Evolutionary conservation across 2,329 filamentous ascomycete species (phyloP).

Genomic region (Scedosporium minutisporum): DNA sequence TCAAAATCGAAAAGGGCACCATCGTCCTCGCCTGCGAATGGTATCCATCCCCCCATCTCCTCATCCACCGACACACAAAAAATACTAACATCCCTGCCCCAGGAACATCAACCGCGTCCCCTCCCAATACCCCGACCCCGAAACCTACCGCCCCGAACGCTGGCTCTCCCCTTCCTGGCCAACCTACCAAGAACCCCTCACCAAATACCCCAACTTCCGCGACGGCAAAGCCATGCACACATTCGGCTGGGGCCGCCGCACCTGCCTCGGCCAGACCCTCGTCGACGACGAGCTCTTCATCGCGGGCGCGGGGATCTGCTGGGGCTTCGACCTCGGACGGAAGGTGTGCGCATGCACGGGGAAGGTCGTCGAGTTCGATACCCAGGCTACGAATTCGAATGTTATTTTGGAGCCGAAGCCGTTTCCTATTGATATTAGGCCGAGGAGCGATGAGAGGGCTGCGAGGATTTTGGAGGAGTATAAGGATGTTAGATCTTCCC

Average conservation of each 20-base stretch:
- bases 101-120: slow-evolving; percentile 50
- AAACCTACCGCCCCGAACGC: slow-evolving; percentile 51
- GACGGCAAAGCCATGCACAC: slow-evolving; percentile 49
- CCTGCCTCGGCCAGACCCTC: slow-evolving; percentile 52
- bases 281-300: slow-evolving; percentile 51
- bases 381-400: slow-evolving; percentile 40
- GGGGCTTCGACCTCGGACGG: slow-evolving; percentile 35
- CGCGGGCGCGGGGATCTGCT: slow-evolving; percentile 35
- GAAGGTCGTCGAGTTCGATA: slow-evolving; percentile 31
- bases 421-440: slow-evolving; percentile 35
- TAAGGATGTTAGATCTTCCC: slow-evolving; percentile 19
- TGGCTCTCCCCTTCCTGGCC: slow-evolving; percentile 55
- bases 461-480: slow-evolving; percentile 27
- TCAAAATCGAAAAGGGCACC: slow-evolving; percentile 37
- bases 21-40: slow-evolving; percentile 41
- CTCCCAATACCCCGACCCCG: slow-evolving; percentile 51
- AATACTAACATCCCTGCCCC: background rate
- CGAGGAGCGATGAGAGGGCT: slow-evolving; percentile 28
- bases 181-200: slow-evolving; percentile 55
- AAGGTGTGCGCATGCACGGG: slow-evolving; percentile 33
- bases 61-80: background rate
- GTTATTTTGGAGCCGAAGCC: slow-evolving; percentile 41
- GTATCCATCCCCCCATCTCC: slow-evolving; percentile 17
- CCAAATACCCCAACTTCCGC: slow-evolving; percentile 52
- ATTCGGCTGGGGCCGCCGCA: slow-evolving; percentile 55